Evolutionary conservation across 768 basidiomycete genomes (phyloP), one percentile per base, ranked within the genome.

Genomic region (Lyophyllum atratum): DNA sequence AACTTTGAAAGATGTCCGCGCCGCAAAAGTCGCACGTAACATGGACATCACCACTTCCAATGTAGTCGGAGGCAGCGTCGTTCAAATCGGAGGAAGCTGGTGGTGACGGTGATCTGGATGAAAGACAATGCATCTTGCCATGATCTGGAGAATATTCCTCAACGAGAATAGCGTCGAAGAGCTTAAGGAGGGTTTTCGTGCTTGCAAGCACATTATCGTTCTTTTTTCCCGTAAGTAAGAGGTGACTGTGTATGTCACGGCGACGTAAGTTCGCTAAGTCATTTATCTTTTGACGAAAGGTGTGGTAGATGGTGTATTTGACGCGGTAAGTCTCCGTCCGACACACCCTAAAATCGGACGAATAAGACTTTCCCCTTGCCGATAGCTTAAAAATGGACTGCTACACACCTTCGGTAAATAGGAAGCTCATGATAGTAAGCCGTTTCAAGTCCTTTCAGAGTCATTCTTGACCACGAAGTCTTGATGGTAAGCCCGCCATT

Each of bases 391-490:
- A 24, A 17, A 37, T 19, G 12, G 34, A 49, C 25, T 52, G 40
- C 10, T 3, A 54, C 74, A 56, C 55, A 92, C 92, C 92, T 80
- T 67, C 84, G 83, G 68, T 93, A 94, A 14, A 94, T 80, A 0
- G 89, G 89, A 31, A 94, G 76, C 60, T 94, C 92, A 43, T 89
- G 81, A 63, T 84, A 80, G 29, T 89, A 75, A 2, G 91, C 88
- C 0, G 77, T 74, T 39, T 70, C 67, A 14, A 92, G 68, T 3
- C 89, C 87, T 46, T 73, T 67, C 25, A 89, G 64, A 7, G 89
- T 87, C 90, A 94, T 93, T 45, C 92, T 78, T 1, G 91, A 93
- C 92, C 92, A 94, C 1, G 89, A 89, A 4, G 86, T 85, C 71
- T 94, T 94, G 68, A 93, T 76, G 0, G 90, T 91, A 22, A 94